A percentile compares a stretch with the other conserved stretches of the same genome.
These are phyloP conservation scores for Taiozyma onychis DNA, from an alignment of 1,139 yeast genomes.

Conservation along the genomic window DNA sequence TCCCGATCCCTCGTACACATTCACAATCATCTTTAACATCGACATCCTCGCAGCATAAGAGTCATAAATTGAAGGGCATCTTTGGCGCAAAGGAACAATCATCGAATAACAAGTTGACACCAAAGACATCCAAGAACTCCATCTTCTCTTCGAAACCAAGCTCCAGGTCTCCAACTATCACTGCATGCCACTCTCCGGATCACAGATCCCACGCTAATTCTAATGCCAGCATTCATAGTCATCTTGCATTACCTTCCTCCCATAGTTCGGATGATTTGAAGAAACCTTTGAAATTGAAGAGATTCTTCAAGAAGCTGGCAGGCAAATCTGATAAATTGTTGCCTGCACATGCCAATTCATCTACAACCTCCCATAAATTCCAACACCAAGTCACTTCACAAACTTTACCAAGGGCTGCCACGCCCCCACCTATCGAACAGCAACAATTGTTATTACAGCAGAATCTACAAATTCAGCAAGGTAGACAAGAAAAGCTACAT, in stretches of 20 bases:
- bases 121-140: slow-evolving; percentile 21
- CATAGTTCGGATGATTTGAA: slow-evolving; percentile 13
- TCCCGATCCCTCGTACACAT: slow-evolving; percentile 8
- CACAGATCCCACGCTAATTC: not conserved
- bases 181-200: slow-evolving; percentile 10
- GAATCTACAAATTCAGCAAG: not conserved
- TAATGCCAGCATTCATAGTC: not conserved
- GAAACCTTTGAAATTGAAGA: slow-evolving; percentile 27
- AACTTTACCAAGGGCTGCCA: not conserved
- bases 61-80: slow-evolving; percentile 12
- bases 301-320: slow-evolving; percentile 30
- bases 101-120: slow-evolving; percentile 15
- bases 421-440: not conserved
- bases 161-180: slow-evolving; percentile 18
- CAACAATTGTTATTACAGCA: not conserved
- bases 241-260: slow-evolving; percentile 6
- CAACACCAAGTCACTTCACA: not conserved
- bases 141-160: slow-evolving; percentile 16
- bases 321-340: slow-evolving; percentile 12
- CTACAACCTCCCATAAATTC: not conserved
- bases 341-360: slow-evolving; percentile 1
- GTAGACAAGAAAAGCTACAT: not conserved
- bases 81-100: slow-evolving; percentile 7
- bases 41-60: slow-evolving; percentile 6
- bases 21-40: slow-evolving; percentile 11